Percentiles rank a stretch among this genome's conserved stretches.
Conservation (phyloP, 495 filamentous ascomycete genomes). For the Penicillium canescens region DNA sequence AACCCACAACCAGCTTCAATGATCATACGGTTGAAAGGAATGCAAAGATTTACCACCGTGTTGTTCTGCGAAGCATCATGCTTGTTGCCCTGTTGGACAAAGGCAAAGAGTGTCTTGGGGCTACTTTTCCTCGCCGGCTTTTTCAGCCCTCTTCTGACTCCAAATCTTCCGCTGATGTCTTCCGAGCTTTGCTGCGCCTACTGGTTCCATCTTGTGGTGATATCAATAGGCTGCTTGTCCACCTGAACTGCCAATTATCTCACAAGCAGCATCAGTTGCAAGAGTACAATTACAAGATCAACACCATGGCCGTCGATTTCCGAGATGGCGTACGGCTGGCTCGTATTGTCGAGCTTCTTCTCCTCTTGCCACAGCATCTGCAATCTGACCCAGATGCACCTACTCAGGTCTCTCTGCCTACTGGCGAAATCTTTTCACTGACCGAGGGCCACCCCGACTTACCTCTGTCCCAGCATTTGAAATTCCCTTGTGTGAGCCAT, state of each 20-base stretch:
- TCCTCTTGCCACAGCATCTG: slow-evolving; percentile 40
- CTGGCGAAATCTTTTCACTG: slow-evolving; percentile 14
- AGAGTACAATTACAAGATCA: slow-evolving; percentile 59
- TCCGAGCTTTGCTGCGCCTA: slow-evolving; percentile 52
- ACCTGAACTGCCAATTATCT: slow-evolving; percentile 56
- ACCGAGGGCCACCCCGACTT: slow-evolving; percentile 19
- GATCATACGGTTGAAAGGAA: slow-evolving; percentile 38
- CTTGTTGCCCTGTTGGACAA: slow-evolving; percentile 62
- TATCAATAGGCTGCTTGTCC: slow-evolving; percentile 51
- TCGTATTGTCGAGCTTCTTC: slow-evolving; percentile 59
- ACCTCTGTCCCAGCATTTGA: slow-evolving; percentile 59
- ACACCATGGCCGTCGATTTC: slow-evolving; percentile 64
- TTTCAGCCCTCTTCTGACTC: slow-evolving; percentile 49
- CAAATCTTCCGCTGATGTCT: slow-evolving; percentile 57
- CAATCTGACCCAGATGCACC: slow-evolving; percentile 3
- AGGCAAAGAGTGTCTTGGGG: slow-evolving; percentile 23
- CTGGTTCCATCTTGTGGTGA: slow-evolving; percentile 63
- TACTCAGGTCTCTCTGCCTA: slow-evolving; percentile 9
- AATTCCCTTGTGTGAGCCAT: slow-evolving; percentile 57
- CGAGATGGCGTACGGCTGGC: slow-evolving; percentile 63
- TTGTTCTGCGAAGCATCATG: slow-evolving; percentile 60
- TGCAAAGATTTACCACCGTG: slow-evolving; percentile 54
- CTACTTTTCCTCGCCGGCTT: slow-evolving; percentile 38
- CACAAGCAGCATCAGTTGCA: slow-evolving; percentile 57
- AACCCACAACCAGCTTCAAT: slow-evolving; percentile 4